Conservation (phyloP, 2,329 filamentous ascomycete genomes). For the Alternaria rosae region DNA sequence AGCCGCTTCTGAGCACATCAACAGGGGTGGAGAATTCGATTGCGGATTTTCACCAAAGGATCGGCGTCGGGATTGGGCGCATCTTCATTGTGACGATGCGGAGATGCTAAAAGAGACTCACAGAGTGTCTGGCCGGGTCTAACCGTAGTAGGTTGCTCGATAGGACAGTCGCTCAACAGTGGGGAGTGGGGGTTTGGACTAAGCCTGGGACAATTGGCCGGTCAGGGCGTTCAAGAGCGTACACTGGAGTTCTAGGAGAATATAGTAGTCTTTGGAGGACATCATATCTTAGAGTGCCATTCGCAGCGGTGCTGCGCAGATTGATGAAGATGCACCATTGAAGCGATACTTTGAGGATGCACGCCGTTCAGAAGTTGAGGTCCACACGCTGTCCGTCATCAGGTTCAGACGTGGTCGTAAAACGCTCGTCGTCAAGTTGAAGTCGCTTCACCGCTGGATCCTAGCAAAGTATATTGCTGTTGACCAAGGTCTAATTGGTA, state of each 20-base stretch:
- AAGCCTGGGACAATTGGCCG: neutral
- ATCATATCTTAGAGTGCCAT: neutral
- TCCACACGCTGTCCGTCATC: neutral
- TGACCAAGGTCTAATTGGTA: neutral
- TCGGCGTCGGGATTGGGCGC: conserved; percentile 2
- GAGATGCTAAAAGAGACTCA: neutral
- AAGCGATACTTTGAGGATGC: neutral
- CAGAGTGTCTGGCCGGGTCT: neutral
- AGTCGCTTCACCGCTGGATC: neutral
- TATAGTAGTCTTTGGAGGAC: neutral
- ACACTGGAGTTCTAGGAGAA: neutral
- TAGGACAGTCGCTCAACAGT: conserved; percentile 1
- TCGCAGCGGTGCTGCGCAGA: neutral
- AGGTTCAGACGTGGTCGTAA: neutral
- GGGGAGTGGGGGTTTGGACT: neutral
- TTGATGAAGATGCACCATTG: neutral
- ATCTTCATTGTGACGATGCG: neutral
- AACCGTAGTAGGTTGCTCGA: neutral
- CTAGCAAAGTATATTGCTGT: neutral
- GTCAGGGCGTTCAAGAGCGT: neutral
- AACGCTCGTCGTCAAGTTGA: neutral
- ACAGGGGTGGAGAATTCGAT: conserved; percentile 4
- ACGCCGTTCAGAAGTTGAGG: neutral
- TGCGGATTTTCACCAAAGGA: neutral
- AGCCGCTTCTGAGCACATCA: neutral